phyloP scores from a whole-genome alignment of 306 rosid genomes.

The Astragalus membranaceus region DNA sequence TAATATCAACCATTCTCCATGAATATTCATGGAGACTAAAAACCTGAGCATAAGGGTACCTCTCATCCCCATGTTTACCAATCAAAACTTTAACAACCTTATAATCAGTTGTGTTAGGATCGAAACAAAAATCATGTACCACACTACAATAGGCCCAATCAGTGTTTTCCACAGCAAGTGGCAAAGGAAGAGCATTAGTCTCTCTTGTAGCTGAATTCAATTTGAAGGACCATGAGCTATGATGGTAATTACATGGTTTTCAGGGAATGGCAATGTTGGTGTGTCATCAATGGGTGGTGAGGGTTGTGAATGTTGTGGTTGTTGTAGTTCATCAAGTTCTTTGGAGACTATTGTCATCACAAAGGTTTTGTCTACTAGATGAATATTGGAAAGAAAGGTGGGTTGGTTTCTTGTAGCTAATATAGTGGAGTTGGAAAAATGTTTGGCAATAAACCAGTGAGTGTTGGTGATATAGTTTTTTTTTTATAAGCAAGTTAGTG shows the following conservation, averaged over 20 bases:
- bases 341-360: not conserved
- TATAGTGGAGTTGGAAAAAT: not conserved
- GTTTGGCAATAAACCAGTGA: too few species aligned
- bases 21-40: not conserved
- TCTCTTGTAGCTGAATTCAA: not conserved
- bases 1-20: too few species aligned
- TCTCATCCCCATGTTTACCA: not conserved
- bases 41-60: not conserved
- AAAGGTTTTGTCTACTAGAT: not conserved
- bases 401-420: not conserved
- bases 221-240: not conserved
- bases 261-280: too few species aligned
- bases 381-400: not conserved
- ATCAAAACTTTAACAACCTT: not conserved
- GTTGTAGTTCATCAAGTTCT: not conserved
- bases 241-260: not conserved
- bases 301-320: too few species aligned
- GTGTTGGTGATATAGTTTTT: too few species aligned
- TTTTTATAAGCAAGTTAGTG: too few species aligned
- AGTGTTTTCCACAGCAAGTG: not conserved
- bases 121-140: not conserved
- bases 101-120: not conserved
- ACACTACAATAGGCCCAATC: accelerated
- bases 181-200: not conserved
- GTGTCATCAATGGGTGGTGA: not conserved